A percentile compares a stretch with the other conserved stretches of the same genome.
phyloP scores from a whole-genome alignment of 164 flowering plant species.

The Liquidambar formosana region DNA sequence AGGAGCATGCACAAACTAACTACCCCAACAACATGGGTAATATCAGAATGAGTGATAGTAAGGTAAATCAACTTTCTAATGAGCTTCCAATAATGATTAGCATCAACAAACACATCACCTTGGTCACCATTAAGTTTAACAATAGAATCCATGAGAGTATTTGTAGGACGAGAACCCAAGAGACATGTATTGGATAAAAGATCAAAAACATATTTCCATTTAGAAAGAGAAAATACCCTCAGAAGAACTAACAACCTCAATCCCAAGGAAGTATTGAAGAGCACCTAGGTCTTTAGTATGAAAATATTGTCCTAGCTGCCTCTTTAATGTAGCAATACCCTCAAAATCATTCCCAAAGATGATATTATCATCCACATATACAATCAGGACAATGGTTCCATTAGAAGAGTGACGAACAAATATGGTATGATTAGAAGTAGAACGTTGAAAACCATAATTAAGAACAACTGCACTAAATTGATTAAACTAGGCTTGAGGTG shows the following conservation, averaged over 20 bases:
- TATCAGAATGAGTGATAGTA: too few relatives aligned
- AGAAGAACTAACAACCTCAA: not conserved
- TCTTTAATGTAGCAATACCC: too few relatives aligned
- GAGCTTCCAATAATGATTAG: not conserved
- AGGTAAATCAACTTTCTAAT: not conserved
- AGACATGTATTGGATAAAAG: not conserved
- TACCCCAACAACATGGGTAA: not conserved
- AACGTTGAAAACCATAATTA: too few relatives aligned
- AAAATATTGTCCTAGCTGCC: not conserved
- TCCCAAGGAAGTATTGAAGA: not conserved
- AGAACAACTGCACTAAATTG: too few relatives aligned
- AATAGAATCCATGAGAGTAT: not conserved
- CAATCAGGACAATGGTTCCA: not conserved
- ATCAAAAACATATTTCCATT: not conserved
- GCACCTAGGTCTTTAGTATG: not conserved
- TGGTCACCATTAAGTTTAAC: not conserved
- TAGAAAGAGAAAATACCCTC: not conserved
- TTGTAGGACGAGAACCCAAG: not conserved
- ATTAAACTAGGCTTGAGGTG: too few relatives aligned
- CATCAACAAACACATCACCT: not conserved
- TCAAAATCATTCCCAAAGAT: not conserved
- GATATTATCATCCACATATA: slow-evolving; percentile 5
- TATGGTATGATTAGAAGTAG: too few relatives aligned
- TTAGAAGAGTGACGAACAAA: too few relatives aligned
- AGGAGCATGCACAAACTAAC: not conserved